phyloP scores from a whole-genome alignment of 2,329 filamentous ascomycete species.

The Knufia fluminis region DNA sequence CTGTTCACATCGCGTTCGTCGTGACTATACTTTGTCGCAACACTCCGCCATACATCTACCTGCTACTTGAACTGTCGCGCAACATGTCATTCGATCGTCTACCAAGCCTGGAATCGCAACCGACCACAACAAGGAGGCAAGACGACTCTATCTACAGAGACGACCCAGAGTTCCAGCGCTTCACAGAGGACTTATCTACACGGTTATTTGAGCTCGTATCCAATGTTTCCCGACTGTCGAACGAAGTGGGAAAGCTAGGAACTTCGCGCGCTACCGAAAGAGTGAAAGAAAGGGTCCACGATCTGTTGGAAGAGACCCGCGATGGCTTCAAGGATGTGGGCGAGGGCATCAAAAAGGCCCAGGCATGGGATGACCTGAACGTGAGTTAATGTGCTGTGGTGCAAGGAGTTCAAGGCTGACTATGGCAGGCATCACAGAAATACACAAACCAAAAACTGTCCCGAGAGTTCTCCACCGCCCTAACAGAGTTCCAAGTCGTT shows the following conservation, averaged over 20 bases:
- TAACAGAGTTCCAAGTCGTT: slow-evolving; percentile 86
- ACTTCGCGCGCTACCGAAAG: slow-evolving; percentile 86
- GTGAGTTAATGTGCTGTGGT: slow-evolving; percentile 39
- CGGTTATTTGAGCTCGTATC: slow-evolving; percentile 82
- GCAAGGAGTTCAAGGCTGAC: slow-evolving; percentile 9
- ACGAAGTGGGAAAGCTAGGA: slow-evolving; percentile 75
- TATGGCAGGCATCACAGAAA: slow-evolving; percentile 72
- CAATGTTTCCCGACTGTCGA: slow-evolving; percentile 75
- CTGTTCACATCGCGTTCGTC: neutral
- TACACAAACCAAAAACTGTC: slow-evolving; percentile 94
- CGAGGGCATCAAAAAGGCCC: slow-evolving; percentile 86
- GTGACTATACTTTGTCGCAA: too few relatives aligned
- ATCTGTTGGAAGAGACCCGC: slow-evolving; percentile 75
- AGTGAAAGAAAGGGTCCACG: slow-evolving; percentile 81
- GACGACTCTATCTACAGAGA: slow-evolving; percentile 73
- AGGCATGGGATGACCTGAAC: slow-evolving; percentile 75
- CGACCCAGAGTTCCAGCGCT: slow-evolving; percentile 80
- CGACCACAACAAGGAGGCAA: slow-evolving; percentile 55
- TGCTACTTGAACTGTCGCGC: too few relatives aligned
- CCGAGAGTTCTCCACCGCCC: slow-evolving; percentile 79
- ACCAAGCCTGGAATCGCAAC: slow-evolving; percentile 72
- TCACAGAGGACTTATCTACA: slow-evolving; percentile 75
- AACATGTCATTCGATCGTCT: slow-evolving; percentile 87
- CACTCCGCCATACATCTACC: too few relatives aligned
- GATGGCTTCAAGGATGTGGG: slow-evolving; percentile 83